Conservation (phyloP, 495 filamentous ascomycete genomes). For the Aspergillus conjunctus region DNA sequence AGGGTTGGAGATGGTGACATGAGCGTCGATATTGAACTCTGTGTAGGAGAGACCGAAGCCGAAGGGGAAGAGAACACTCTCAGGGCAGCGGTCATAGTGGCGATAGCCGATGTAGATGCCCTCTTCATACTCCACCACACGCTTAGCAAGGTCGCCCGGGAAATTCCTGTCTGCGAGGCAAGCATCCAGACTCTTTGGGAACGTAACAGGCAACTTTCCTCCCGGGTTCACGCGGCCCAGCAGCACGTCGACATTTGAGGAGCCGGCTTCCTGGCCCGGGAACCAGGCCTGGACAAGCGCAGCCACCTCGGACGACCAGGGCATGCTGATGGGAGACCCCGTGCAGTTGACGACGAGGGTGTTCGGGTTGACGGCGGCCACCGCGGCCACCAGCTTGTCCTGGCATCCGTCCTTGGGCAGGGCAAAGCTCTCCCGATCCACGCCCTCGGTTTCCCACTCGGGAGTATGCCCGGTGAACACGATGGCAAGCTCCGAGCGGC, state of each 20-base stretch:
- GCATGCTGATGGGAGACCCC: slow-evolving; percentile 69
- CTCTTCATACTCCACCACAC: slow-evolving; percentile 71
- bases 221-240: slow-evolving; percentile 76
- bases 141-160: slow-evolving; percentile 45
- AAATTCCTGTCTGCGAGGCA: slow-evolving; percentile 62
- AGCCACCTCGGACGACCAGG: slow-evolving; percentile 70
- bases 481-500: slow-evolving; percentile 8
- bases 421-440: slow-evolving; percentile 70
- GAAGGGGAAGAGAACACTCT: slow-evolving; percentile 71
- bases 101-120: slow-evolving; percentile 85
- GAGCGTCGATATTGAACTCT: slow-evolving; percentile 47
- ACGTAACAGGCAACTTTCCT: slow-evolving; percentile 77
- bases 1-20: background rate
- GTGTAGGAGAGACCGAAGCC: slow-evolving; percentile 77
- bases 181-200: slow-evolving; percentile 72
- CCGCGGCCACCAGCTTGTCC: slow-evolving; percentile 67
- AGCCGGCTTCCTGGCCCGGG: slow-evolving; percentile 80
- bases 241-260: slow-evolving; percentile 74
- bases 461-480: slow-evolving; percentile 13
- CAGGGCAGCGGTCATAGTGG: slow-evolving; percentile 63
- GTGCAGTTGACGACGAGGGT: slow-evolving; percentile 83
- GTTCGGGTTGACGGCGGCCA: slow-evolving; percentile 71
- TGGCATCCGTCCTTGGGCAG: slow-evolving; percentile 60
- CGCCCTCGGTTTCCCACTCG: slow-evolving; percentile 45
- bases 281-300: slow-evolving; percentile 82